These are phyloP conservation scores for Beauveria australis DNA, from an alignment of 2,329 filamentous ascomycete genomes.

Conservation along the genomic window DNA sequence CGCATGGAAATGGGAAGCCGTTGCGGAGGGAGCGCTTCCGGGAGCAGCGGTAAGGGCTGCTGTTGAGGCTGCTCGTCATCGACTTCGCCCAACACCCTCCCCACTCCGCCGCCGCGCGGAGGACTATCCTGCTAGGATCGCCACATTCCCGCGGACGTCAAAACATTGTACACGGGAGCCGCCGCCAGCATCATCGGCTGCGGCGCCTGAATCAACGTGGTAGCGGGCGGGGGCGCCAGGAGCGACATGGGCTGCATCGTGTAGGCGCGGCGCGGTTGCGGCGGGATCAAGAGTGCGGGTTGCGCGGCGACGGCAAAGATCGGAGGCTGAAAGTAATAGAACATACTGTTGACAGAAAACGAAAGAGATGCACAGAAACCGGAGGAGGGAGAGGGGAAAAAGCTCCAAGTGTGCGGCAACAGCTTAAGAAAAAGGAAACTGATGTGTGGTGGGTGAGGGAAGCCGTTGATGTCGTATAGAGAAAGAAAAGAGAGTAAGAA, in stretches of 20 bases:
- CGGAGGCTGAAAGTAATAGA: conserved; percentile 20
- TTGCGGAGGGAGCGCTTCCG: not conserved
- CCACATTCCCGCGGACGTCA: not conserved
- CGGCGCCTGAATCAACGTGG: not conserved
- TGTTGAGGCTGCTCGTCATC: not conserved
- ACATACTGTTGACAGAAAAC: conserved; percentile 14
- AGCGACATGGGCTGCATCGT: not conserved
- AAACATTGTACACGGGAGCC: not conserved
- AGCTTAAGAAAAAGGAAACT: too few species aligned
- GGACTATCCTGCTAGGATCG: not conserved
- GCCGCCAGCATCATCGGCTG: not conserved
- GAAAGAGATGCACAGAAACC: too few species aligned
- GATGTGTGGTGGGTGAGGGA: too few species aligned
- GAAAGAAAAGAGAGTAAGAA: not conserved
- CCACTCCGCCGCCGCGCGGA: not conserved
- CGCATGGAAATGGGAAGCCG: not conserved
- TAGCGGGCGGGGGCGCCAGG: conserved; percentile 14
- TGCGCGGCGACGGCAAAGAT: conserved; percentile 16
- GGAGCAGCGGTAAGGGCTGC: not conserved
- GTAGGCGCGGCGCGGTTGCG: conserved; percentile 1
- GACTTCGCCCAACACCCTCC: not conserved
- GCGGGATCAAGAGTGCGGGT: not conserved
- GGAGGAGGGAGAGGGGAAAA: too few species aligned
- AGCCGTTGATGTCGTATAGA: not conserved
- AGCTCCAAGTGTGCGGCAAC: too few species aligned